Evolutionary conservation across 345 rosid species (phyloP), one percentile per base, ranked within the genome.

Genomic region (Camelina hispida): DNA sequence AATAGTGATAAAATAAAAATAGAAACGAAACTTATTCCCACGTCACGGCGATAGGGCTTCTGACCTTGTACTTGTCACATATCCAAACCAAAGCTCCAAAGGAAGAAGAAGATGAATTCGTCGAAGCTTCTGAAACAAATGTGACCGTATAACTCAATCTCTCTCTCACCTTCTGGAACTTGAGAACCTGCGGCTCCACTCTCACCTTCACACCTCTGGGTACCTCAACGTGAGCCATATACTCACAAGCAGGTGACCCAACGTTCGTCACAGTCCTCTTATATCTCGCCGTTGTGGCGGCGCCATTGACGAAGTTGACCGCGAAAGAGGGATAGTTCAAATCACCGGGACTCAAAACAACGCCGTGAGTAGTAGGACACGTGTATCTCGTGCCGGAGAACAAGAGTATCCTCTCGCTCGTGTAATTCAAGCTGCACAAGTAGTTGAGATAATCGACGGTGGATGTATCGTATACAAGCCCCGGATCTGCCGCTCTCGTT

Each of bases 191-290:
- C 44, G 95, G 93, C 76, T 83, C 60, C 16, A 91, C 91, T 15
- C 51, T 85, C 59, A 86, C 87, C 13, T 28, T 9, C 8, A 81
- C 80, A 9, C 93, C 93, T 3, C 76, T 64, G 0, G 97, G 95
- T 64, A 87, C 72, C 69, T 79, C 74, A 38, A 89, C 75, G 9
- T 77, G 72, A 22, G 78, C 87, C 23, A n/a, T 3, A 62, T 89
- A 91, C 71, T 82, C 73, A 51, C 91, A 84, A 7, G 67, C 37
- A 16, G 47, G 22, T 4, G 84, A 83, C 63, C 91, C 91, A 6
- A 91, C 96, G 69, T 89, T 89, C 15, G 96, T 91, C 32, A 85
- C 85, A 1, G 84, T 82, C 81, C 97, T 87, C 53, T 83, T 77
- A 40, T 80, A 61, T 43, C 38, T 68, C 48, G 62, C 17, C 68